Evolutionary conservation across 2,329 filamentous ascomycete species (phyloP), one percentile per base, ranked within the genome.

Genomic region (Macroventuria anomochaeta): DNA sequence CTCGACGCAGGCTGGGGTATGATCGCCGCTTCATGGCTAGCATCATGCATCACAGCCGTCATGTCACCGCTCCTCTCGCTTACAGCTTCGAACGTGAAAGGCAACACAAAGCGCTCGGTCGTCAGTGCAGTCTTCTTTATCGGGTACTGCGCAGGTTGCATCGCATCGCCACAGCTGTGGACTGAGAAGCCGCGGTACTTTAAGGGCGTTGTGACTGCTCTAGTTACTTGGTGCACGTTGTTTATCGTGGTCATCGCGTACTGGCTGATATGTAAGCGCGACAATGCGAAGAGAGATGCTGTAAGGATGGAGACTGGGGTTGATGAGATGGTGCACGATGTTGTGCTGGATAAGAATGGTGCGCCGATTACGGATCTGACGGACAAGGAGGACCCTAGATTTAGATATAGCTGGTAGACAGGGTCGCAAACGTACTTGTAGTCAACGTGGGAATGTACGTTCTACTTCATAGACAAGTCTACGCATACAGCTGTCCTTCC

Each of bases 101-200:
- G 81, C 0, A 82, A 82, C 61, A 82, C 80, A 1, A 83, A 82
- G 59, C 76, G 77, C 3, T 70, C 79, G 7, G 69, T 60, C 7
- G 76, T 80, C 23, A 80, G 77, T 43, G 74, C 76, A 5, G 72
- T 81, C 62, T 82, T 81, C 64, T 82, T 82, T 65, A 78, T 82
- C 21, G 79, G 77, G 0, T 82, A 82, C 59, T 79, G 76, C 36
- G 76, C 73, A 4, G 79, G 77, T 1, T 78, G 77, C 59, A 80
- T 81, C 46, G 78, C 70, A 0, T 67, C 69, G 0, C 80, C 80
- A n/a, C 79, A 83, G 62, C 70, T 81, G 1, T 82, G 80, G 79
- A 78, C 76, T 1, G 44, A 57, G 25, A 69, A 66, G 40, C 77
- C 79, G 10, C 66, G 77, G 11, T 82, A 81, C 57, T 73, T 74